Conservation (phyloP, 1,139 yeast species). For the Suhomyces wounanorum region DNA sequence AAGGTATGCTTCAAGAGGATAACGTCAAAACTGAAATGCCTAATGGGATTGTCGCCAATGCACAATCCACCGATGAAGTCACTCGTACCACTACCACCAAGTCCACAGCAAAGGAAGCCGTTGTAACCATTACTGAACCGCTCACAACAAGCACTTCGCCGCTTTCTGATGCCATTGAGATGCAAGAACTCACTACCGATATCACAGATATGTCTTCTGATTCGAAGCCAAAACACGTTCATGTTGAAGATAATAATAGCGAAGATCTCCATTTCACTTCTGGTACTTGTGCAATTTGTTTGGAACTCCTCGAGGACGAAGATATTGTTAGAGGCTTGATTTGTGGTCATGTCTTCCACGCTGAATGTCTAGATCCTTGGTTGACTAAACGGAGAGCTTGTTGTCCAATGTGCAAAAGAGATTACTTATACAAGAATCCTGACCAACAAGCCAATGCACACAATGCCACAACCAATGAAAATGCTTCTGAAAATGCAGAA, state of each 20-base stretch:
- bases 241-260: conserved; percentile 11
- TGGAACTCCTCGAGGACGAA: conserved; percentile 62
- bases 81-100: not conserved
- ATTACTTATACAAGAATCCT: conserved; percentile 51
- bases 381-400: conserved; percentile 72
- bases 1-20: conserved; percentile 41
- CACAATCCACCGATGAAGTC: not conserved
- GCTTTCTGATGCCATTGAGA: not conserved
- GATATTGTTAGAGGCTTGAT: conserved; percentile 71
- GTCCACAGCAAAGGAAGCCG: not conserved
- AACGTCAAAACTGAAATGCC: conserved; percentile 7
- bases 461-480: not conserved
- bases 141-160: not conserved
- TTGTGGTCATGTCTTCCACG: conserved; percentile 85
- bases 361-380: conserved; percentile 84
- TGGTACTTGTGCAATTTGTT: conserved; percentile 81
- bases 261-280: conserved; percentile 57
- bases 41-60: not conserved
- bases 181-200: conserved; percentile 6
- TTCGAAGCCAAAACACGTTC: conserved; percentile 1
- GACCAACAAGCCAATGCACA: conserved; percentile 1
- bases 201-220: conserved; percentile 4
- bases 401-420: conserved; percentile 85
- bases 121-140: not conserved
- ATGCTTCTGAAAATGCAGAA: conserved; percentile 9